Evolutionary conservation across 2,329 filamentous ascomycete genomes (phyloP), one percentile per base, ranked within the genome.

Genomic region (Zymoseptoria brevis): DNA sequence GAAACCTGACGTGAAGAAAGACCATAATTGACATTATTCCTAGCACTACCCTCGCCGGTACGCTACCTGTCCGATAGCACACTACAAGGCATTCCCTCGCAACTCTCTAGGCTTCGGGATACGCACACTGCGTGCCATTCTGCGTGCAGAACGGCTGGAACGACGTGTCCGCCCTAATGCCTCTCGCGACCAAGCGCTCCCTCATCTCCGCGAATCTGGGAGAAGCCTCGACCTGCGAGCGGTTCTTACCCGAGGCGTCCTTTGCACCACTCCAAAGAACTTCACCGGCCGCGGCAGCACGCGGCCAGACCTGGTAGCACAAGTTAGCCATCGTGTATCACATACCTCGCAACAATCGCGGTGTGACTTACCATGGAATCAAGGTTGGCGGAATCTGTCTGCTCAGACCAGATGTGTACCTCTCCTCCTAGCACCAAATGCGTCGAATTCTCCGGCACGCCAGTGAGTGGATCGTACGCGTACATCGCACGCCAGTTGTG

Each of bases 401-500:
- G 82, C 71, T 96, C 91, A 63, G 82, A 83, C 90, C 90, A 96
- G 59, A 90, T 82, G 58, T 89, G 87, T 16, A 87, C 84, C 76
- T 96, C 91, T 24, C 90, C 91, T 51, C 91, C 91, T 8, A 94
- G 73, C 2, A 96, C 86, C 11, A 89, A 81, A 69, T 86, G 80
- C 24, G 84, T 82, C 50, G 84, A 74, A 24, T 85, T 79, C 8
- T 74, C 75, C 0, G 86, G 81, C 4, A 96, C 79, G 52, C 83
- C 83, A 2, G 76, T 79, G 3, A 85, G 76, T 0, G 90, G 90
- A 70, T 96, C 87, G 73, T 93, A 88, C 19, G 84, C 83, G 79
- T 96, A 96, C 60, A 93, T 81, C 26, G 89, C 78, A 6, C 85
- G 83, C 91, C 91, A 96, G 75, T 83, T 89, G 77, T 96, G 90